Base-by-base conservation (phyloP, 2,329 filamentous ascomycete species). In the Lasiodiplodia gonubiensis region DNA sequence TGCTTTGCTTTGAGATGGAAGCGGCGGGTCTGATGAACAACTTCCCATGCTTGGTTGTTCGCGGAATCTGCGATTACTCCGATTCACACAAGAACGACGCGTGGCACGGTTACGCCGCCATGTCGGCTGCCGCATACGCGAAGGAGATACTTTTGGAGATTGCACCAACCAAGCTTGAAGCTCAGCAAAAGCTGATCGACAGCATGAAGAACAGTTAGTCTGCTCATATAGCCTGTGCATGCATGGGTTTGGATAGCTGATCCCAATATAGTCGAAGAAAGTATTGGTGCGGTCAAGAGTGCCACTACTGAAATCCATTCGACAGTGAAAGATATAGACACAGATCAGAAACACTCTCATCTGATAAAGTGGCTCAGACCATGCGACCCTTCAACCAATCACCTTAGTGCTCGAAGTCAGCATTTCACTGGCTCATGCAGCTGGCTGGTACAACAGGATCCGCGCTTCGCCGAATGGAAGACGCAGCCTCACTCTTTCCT, bases 61-160 rank as follows among this genome's bases (percentile, higher is more conserved):
- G 65, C 27, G 70, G 64, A 2, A 69, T 67, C 2, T 67, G 65
- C 21, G 65, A 67, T 18, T 69, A 69, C 37, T 54, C 68, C 1
- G 68, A 67, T 46, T 71, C 73, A 2, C 74, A 77, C 65, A 77
- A 75, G 67, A 74, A 74, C 61, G 70, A 76, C 4, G 46, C 60
- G 1, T 77, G 75, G 74, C 75, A 75, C 25, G 53, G 65, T 1
- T 76, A 74, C 67, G 75, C 75, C n/a, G 74, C 73, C 4, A 70
- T 71, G 49, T 61, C 70, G 2, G 74, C 73, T 21, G 73, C 74
- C 3, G 71, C 72, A 0, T 73, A 70, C 35, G 71, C 71, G 2
- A 74, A 70, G 59, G 69, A 71, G 35, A 39, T 71, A 3, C 42
- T 46, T 8, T 46, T 46, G 42, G 10, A 21, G 18, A 21, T 46